These are phyloP conservation scores for Penicillium salamii DNA, from an alignment of 495 filamentous ascomycete genomes.

Conservation along the genomic window DNA sequence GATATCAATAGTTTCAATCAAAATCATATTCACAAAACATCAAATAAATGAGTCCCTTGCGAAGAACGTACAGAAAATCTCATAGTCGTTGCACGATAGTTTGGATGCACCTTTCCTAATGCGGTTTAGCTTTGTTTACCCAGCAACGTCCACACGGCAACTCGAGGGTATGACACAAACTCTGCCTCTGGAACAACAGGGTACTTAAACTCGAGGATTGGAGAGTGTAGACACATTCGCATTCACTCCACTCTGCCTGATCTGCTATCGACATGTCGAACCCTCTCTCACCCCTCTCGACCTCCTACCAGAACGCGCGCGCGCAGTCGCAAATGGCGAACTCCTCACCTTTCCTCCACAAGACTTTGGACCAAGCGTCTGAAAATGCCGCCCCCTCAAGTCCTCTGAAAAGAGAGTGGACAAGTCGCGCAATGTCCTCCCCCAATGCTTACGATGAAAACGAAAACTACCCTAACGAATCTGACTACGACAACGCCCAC, in stretches of 20 bases:
- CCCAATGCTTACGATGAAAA: constrained; percentile 9
- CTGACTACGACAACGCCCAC: constrained; percentile 13
- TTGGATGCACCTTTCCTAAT: constrained; percentile 19
- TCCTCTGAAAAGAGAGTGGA: constrained; percentile 30
- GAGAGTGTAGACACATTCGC: neutral
- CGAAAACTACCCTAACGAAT: constrained; percentile 13
- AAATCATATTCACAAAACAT: too few species aligned
- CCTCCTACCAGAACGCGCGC: constrained; percentile 43
- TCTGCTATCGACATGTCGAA: constrained; percentile 33
- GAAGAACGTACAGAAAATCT: neutral
- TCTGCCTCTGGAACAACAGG: neutral
- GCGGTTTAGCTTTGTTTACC: constrained; percentile 43
- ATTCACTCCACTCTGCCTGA: neutral
- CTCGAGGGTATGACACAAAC: constrained; percentile 21
- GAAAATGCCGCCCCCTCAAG: constrained; percentile 35
- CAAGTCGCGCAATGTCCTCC: constrained; percentile 9
- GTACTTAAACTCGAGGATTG: neutral
- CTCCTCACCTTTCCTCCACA: constrained; percentile 28
- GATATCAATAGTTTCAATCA: too few species aligned
- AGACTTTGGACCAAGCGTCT: constrained; percentile 24
- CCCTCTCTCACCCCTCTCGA: constrained; percentile 45
- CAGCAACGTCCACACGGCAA: constrained; percentile 34
- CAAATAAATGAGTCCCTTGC: neutral
- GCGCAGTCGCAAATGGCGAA: constrained; percentile 27
- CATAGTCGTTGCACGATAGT: too few species aligned